Conservation (phyloP, 140 eudicot genomes). For the Erigeron philadelphicus region DNA sequence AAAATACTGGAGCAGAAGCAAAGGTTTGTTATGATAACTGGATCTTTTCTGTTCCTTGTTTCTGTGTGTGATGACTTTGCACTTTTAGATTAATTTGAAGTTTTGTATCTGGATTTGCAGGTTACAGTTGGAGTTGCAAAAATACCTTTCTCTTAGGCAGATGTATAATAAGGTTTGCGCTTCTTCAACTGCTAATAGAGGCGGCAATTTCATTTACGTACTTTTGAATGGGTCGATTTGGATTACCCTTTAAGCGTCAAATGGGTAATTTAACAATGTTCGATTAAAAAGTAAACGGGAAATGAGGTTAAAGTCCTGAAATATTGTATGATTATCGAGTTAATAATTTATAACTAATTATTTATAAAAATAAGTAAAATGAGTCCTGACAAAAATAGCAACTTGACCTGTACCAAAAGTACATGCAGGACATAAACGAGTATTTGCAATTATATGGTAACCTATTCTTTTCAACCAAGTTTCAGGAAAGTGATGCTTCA, state of each 20-base stretch:
- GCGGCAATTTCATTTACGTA: not conserved
- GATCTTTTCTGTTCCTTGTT: not conserved
- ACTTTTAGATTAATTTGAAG: constrained; percentile 12
- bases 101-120: constrained; percentile 38
- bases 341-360: not conserved
- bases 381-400: not conserved
- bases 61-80: constrained; percentile 1
- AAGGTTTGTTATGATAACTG: constrained; percentile 44
- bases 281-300: too few species aligned
- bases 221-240: not conserved
- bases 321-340: too few species aligned
- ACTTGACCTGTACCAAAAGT: not conserved
- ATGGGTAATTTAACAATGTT: too few species aligned
- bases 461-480: not conserved
- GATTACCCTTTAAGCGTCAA: not conserved
- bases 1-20: constrained; percentile 91
- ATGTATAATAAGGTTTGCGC: constrained; percentile 59
- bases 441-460: constrained; percentile 9
- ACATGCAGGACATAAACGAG: constrained; percentile 7
- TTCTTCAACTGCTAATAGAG: constrained; percentile 3
- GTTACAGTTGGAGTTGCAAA: constrained; percentile 82
- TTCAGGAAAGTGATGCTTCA: constrained; percentile 61
- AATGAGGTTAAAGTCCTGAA: too few species aligned
- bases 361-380: not conserved
- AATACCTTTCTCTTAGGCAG: constrained; percentile 73